Evolutionary conservation across 2,329 filamentous ascomycete genomes (phyloP).

Genomic region (Rhynchosporium agropyri): DNA sequence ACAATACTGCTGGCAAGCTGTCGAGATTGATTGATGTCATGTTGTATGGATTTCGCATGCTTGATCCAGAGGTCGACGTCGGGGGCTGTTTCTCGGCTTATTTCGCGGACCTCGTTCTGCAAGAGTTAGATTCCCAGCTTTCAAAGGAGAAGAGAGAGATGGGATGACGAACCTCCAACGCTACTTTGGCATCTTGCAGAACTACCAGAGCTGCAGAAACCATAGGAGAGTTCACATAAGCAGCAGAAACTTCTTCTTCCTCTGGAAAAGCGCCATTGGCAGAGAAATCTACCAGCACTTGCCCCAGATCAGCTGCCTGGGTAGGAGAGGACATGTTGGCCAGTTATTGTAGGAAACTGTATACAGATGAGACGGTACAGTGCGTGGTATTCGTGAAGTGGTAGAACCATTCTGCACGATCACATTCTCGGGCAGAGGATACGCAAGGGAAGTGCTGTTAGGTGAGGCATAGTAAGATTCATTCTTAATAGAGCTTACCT

Average conservation of each 20-base stretch:
- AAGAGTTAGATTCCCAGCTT: constrained; percentile 20
- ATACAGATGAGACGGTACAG: no score
- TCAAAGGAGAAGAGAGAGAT: background rate
- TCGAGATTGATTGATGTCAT: constrained; percentile 81
- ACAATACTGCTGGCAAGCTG: constrained; percentile 80
- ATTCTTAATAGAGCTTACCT: no score
- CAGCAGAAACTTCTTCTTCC: constrained; percentile 46
- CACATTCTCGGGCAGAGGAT: background rate
- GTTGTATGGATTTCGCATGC: constrained; percentile 81
- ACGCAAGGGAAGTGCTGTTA: background rate
- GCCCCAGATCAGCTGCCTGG: constrained; percentile 47
- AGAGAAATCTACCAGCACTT: constrained; percentile 67
- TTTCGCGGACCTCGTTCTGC: constrained; percentile 64
- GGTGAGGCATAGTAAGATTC: background rate
- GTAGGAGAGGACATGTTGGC: constrained; percentile 35
- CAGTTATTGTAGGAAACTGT: background rate
- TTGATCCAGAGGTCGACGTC: constrained; percentile 85
- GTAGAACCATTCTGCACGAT: background rate
- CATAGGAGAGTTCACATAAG: constrained; percentile 35
- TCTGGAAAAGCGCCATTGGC: constrained; percentile 51
- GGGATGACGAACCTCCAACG: constrained; percentile 47
- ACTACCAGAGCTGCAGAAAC: constrained; percentile 48
- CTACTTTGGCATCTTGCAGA: constrained; percentile 48
- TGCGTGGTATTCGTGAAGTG: background rate
- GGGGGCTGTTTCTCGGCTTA: constrained; percentile 75